Percentiles rank a stretch among this genome's conserved stretches.
Evolutionary conservation across 257 asterid species (phyloP).

Genomic region (Catharanthus roseus): DNA sequence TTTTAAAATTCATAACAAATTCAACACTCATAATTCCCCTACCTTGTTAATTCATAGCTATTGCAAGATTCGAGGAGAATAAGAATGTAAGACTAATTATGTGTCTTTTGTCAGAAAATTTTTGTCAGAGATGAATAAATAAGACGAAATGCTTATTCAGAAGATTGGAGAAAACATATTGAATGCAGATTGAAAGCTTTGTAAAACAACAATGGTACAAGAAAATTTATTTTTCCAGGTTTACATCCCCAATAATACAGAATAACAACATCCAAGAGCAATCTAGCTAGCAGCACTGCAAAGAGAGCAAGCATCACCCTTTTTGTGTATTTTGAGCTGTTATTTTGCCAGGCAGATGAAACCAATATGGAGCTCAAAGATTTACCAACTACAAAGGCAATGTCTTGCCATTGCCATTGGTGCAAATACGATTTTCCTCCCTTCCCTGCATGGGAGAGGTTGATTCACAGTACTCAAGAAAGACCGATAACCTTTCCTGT

Average conservation of each 20-base stretch:
- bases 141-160: background rate
- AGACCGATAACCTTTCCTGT: constrained; percentile 88
- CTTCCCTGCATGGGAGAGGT: background rate
- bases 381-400: too few species aligned
- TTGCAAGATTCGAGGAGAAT: too few species aligned
- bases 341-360: background rate
- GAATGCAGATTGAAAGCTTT: background rate
- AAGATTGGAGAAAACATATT: background rate
- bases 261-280: background rate
- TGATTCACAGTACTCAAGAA: constrained; percentile 41
- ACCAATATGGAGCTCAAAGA: too few species aligned
- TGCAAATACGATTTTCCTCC: background rate
- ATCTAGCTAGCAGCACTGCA: background rate
- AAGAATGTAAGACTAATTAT: too few species aligned
- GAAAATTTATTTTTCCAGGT: background rate
- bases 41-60: too few species aligned
- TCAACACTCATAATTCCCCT: too few species aligned
- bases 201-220: background rate
- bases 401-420: background rate
- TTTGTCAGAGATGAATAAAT: too few species aligned
- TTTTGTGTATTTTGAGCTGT: background rate
- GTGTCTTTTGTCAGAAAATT: too few species aligned
- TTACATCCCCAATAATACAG: background rate
- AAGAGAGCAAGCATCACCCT: background rate
- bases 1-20: too few species aligned